Base-by-base conservation (phyloP, 345 rosid genomes). In the Aethionema arabicum region DNA sequence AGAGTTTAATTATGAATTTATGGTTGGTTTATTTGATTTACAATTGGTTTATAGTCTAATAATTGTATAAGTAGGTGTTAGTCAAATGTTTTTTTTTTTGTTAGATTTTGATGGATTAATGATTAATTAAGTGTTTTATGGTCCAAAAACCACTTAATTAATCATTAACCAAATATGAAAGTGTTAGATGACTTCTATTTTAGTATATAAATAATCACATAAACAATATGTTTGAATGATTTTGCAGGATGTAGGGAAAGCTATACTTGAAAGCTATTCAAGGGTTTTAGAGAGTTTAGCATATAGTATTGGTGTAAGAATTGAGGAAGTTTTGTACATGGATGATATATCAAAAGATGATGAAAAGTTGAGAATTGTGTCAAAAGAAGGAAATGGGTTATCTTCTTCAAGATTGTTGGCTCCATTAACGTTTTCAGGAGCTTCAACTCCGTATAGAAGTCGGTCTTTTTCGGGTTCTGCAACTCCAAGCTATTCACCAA, bases 201-300 rank as follows among this genome's bases (percentile, higher is more conserved):
- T 35, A 35, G 38, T 8, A 59, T 6, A 11, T 35, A n/a, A 36
- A 35, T n/a, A 44, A n/a, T n/a, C n/a, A n/a, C n/a, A 13, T n/a
- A 10, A 13, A 11, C 10, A 11, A 14, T n/a, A 3, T 11, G 10
- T 31, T 35, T 16, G 9, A 33, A 50, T 4, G 47, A n/a, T 43
- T 58, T 69, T 66, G 52, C 75, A 93, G 99, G 99, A 93, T 77
- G 85, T 87, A 4, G 99, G 97, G 16, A 90, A 93, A 72, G 82
- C 99, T 41, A 85, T 93, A 67, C 74, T 93, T 56, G 99, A 93
- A 82, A 83, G 99, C 88, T 93, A 93, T 75, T 90, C 99, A 16
- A 85, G 99, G 65, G 96, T 87, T 15, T 57, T 93, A 31, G 99
- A 93, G 82, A 84, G 95, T 71, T 66, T 90, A 59, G 97, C 97